Evolutionary conservation across 225 moss, liverwort and hornwort species (phyloP), one percentile per base, ranked within the genome.

Genomic region (Rhytidiadelphus loreus): DNA sequence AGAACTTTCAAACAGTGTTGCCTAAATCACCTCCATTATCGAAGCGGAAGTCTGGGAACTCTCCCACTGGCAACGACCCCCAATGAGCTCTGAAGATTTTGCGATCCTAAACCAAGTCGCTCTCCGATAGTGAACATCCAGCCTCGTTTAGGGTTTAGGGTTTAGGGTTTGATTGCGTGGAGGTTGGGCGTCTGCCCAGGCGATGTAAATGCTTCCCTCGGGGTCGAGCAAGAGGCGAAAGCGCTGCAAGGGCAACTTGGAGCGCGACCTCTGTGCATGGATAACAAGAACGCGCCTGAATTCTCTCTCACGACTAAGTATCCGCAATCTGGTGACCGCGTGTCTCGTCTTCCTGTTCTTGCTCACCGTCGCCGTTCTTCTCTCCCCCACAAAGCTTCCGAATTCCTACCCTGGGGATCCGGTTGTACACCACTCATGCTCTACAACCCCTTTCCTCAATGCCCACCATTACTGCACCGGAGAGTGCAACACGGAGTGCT

Each of bases 401-500:
- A 28, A 76, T 23, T 84, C 87, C 9, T 94, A 90, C 60, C 61
- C 59, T 21, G 62, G 37, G 12, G 28, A 80, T 48, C 84, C 72
- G 15, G 39, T n/a, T 52, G 30, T n/a, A 29, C 43, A 29, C 55
- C 71, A 25, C 41, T 59, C 87, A 23, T 89, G 90, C 83, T 61
- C 88, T 53, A 29, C 86, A 22, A 78, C 74, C 29, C 91, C 92
- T 37, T 89, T 70, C 48, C 83, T 93, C 28, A 52, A 87, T 39
- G 43, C n/a, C 41, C 59, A 65, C 12, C 83, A 87, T 16, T 97
- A 97, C 86, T 99, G 98, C 91, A 96, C 96, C 8, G 98, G 98
- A 41, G 87, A 94, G 41, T 99, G 98, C 91, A 96, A 94, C 62
- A 85, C 92, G 60, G 98, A 96, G 83, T 99, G 98, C 84, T 99